phyloP scores from a whole-genome alignment of 202 grass and related monocot species.

The Brachypodium distachyon region DNA sequence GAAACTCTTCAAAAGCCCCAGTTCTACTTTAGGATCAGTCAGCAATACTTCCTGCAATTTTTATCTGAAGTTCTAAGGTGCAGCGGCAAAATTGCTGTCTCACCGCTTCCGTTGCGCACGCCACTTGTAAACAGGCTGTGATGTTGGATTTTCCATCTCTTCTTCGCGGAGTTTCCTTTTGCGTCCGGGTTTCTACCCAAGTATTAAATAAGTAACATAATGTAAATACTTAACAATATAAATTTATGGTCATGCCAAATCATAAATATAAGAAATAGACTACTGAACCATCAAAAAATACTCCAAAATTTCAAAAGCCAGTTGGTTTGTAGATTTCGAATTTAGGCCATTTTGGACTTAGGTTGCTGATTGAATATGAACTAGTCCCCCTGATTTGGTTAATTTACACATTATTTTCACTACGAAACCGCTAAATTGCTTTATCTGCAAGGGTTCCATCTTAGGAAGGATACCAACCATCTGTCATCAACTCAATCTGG shows the following conservation, averaged over 20 bases:
- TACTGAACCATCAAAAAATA: background rate
- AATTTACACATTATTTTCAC: background rate
- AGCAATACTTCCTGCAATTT: background rate
- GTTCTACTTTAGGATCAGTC: background rate
- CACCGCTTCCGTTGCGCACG: constrained; percentile 67
- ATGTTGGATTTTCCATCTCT: constrained; percentile 39
- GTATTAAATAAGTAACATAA: constrained; percentile 15
- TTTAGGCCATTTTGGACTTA: background rate
- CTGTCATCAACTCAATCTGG: too few relatives aligned
- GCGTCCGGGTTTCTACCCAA: constrained; percentile 65
- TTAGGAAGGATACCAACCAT: too few relatives aligned
- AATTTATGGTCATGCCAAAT: background rate
- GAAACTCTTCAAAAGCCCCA: background rate
- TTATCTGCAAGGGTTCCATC: background rate
- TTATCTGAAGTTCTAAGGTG: constrained; percentile 12
- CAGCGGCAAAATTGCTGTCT: background rate
- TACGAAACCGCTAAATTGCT: background rate
- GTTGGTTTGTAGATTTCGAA: constrained; percentile 11
- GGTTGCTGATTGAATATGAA: background rate
- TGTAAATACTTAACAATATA: background rate
- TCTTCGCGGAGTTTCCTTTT: constrained; percentile 78
- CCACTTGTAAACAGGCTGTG: constrained; percentile 77
- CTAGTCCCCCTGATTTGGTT: background rate
- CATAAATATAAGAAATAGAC: background rate
- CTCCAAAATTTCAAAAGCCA: background rate